Evolutionary conservation across 306 rosid species (phyloP).

Genomic region (Pyrus communis): DNA sequence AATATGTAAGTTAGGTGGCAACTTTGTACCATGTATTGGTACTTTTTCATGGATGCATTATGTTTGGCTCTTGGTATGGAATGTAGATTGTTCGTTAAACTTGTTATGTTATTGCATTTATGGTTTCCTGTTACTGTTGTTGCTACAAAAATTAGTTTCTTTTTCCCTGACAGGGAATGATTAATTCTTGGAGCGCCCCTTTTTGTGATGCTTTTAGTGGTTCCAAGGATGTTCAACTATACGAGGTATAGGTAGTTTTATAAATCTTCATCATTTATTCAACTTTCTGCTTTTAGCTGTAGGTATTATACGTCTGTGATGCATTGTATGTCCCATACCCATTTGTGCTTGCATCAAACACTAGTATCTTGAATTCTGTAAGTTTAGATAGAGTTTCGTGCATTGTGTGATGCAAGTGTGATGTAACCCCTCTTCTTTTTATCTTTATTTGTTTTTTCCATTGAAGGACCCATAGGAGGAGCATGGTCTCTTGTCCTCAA

Average conservation of each 20-base stretch:
- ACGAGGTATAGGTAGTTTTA: slow-evolving; percentile 37
- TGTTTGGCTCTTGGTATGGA: background rate
- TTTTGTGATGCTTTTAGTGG: slow-evolving; percentile 45
- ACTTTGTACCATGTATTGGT: background rate
- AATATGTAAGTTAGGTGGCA: background rate
- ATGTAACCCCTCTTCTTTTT: background rate
- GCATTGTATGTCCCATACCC: background rate
- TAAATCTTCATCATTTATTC: slow-evolving; percentile 3
- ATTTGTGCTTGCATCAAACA: background rate
- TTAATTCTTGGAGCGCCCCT: slow-evolving; percentile 71
- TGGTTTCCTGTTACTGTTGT: slow-evolving; percentile 17
- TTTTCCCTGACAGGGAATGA: slow-evolving; percentile 53
- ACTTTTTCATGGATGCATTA: background rate
- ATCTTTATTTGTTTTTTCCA: background rate
- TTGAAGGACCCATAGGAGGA: background rate
- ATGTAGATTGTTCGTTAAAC: background rate
- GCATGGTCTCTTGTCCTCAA: background rate
- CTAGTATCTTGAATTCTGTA: background rate
- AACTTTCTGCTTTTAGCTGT: background rate
- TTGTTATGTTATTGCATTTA: background rate
- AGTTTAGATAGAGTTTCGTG: background rate
- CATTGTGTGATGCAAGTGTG: background rate
- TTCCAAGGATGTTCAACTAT: slow-evolving; percentile 47
- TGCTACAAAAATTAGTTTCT: slow-evolving; percentile 6
- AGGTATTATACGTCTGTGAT: background rate